phyloP scores from a whole-genome alignment of 2,329 filamentous ascomycete genomes.

The Didymellaceae sp. region DNA sequence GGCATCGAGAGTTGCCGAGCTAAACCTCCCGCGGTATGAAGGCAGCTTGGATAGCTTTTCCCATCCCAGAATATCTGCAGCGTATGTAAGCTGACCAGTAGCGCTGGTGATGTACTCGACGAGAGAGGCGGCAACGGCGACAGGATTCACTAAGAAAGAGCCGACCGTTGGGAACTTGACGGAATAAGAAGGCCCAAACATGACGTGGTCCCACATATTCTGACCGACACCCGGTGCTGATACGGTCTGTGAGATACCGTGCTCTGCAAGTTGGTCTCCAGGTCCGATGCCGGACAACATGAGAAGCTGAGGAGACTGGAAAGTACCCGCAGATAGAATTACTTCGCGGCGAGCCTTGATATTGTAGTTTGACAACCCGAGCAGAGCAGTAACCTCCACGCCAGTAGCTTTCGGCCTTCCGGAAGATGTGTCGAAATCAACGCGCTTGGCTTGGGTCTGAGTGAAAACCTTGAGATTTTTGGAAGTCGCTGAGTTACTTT shows the following conservation, averaged over 20 bases:
- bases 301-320: conserved; percentile 51
- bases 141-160: neutral
- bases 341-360: conserved; percentile 50
- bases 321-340: conserved; percentile 53
- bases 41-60: conserved; percentile 26
- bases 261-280: conserved; percentile 17
- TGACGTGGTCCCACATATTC: conserved; percentile 29
- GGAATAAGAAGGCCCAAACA: conserved; percentile 32
- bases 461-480: conserved; percentile 36
- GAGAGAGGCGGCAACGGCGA: conserved; percentile 18
- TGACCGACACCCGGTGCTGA: conserved; percentile 37
- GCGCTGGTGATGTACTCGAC: conserved; percentile 19
- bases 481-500: neutral
- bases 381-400: conserved; percentile 10
- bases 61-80: conserved; percentile 34
- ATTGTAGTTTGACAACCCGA: conserved; percentile 6
- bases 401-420: conserved; percentile 21
- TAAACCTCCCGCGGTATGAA: conserved; percentile 15
- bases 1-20: conserved; percentile 5
- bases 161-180: conserved; percentile 25
- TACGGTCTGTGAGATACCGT: conserved; percentile 28
- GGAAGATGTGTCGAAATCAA: conserved; percentile 35
- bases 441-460: conserved; percentile 42
- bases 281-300: conserved; percentile 50
- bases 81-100: conserved; percentile 27